These are phyloP conservation scores for Flaveria bidentis DNA, from an alignment of 129 eudicot species.

Conservation along the genomic window DNA sequence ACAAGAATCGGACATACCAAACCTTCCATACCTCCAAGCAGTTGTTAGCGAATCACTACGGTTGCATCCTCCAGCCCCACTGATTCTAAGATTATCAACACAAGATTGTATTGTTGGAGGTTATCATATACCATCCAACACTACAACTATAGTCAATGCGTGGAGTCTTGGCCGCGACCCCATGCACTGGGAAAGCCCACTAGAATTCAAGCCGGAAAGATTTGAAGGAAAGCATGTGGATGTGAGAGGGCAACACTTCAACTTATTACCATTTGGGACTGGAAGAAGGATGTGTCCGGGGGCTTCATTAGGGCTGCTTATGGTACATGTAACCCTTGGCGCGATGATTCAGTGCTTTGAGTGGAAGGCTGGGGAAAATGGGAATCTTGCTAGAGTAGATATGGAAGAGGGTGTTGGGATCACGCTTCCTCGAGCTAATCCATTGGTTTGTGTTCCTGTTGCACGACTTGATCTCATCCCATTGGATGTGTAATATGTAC, in stretches of 20 bases:
- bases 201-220: constrained; percentile 38
- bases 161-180: constrained; percentile 37
- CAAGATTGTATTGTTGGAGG: constrained; percentile 33
- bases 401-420: constrained; percentile 40
- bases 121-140: constrained; percentile 27
- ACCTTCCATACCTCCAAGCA: constrained; percentile 41
- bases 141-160: constrained; percentile 27
- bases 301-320: constrained; percentile 22
- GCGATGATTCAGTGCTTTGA: constrained; percentile 42
- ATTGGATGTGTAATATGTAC: not conserved
- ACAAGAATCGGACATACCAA: constrained; percentile 39
- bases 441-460: constrained; percentile 36
- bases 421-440: constrained; percentile 32
- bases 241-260: constrained; percentile 31
- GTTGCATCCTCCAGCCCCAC: constrained; percentile 33
- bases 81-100: constrained; percentile 25
- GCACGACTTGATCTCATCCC: constrained; percentile 24
- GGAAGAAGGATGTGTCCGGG: constrained; percentile 51
- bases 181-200: constrained; percentile 31
- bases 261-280: constrained; percentile 36
- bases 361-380: constrained; percentile 31
- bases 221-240: constrained; percentile 11
- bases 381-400: constrained; percentile 13
- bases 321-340: constrained; percentile 27
- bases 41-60: constrained; percentile 36